These are phyloP conservation scores for Arthrocladium fulminans DNA, from an alignment of 2,329 filamentous ascomycete species.

Conservation along the genomic window DNA sequence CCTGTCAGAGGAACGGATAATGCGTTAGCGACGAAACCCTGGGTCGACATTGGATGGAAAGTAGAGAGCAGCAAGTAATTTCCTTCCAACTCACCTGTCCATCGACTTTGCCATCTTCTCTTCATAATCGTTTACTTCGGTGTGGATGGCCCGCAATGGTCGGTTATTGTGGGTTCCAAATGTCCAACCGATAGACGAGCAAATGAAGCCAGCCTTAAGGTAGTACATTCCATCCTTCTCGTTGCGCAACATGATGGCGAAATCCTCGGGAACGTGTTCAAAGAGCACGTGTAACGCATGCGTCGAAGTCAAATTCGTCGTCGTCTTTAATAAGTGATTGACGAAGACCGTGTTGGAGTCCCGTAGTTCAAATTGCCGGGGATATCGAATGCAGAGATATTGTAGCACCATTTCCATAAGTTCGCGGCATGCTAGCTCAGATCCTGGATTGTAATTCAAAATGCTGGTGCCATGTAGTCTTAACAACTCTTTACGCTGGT, in stretches of 20 bases:
- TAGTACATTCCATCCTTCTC: constrained; percentile 55
- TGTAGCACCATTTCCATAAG: constrained; percentile 67
- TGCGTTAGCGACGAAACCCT: neutral
- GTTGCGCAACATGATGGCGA: constrained; percentile 58
- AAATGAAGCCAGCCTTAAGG: constrained; percentile 60
- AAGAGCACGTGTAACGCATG: constrained; percentile 57
- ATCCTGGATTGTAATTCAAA: constrained; percentile 54
- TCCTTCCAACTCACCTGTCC: constrained; percentile 50
- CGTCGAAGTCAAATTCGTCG: constrained; percentile 45
- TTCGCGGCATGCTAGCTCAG: constrained; percentile 62
- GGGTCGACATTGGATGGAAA: neutral
- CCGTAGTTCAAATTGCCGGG: constrained; percentile 53
- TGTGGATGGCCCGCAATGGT: constrained; percentile 55
- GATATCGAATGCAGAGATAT: constrained; percentile 60
- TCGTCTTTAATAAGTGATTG: constrained; percentile 53
- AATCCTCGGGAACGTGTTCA: constrained; percentile 65
- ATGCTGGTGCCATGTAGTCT: constrained; percentile 49
- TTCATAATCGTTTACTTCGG: constrained; percentile 60
- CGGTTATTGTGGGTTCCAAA: constrained; percentile 57
- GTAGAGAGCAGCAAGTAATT: neutral
- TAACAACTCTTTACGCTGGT: constrained; percentile 52
- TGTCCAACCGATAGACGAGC: constrained; percentile 63
- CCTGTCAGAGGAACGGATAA: constrained; percentile 28
- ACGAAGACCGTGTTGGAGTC: constrained; percentile 43
- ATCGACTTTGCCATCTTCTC: constrained; percentile 69